Base-by-base conservation (phyloP, 176 grass and related monocot genomes). In the Thinopyrum elongatum region DNA sequence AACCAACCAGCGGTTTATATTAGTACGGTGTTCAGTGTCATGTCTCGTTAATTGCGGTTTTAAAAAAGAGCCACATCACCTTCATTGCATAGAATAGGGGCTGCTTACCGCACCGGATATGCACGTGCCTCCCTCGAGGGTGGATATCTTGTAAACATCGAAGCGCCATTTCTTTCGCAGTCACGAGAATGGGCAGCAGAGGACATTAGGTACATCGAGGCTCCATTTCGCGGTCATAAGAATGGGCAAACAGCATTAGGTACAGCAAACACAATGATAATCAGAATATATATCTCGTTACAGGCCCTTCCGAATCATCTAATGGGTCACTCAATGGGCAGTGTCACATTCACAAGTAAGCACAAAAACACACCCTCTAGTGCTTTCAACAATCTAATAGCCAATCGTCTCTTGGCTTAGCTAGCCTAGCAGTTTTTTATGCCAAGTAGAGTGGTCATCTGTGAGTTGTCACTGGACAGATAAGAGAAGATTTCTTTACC, bases 311-410 rank as follows among this genome's bases (percentile, higher is more conserved):
- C 74, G 6, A 49, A 57, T 72, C 62, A 67, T 74, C 64, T 8
- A 27, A 31, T 12, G 68, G 61, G 62, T 65, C 82, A 85, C 77
- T 81, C 77, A 49, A 85, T 14, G 42, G 12, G 33, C 70, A 49
- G 63, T 49, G 51, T 33, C 17, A 65, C 51, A 38, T 72, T 78
- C 86, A 88, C 77, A 91, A 91, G 86, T 46, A 71, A 78, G 58
- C 78, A 77, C 62, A 42, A 10, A 61, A 39, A 39, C 51, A 34
- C 71, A 70, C 82, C 85, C 72, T 70, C 77, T 34, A 14, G n/a
- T 71, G 23, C 30, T 81, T 77, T 59, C 0, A 70, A 77, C 67
- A 88, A 53, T 70, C 77, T 58, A 14, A 10, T 81, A 77, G 70
- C 17, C 69, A 66, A 70, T 63, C 58, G 10, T 16, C 29, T 55